Evolutionary conservation across 202 grass and related monocot species (phyloP).

Genomic region (Setaria viridis): DNA sequence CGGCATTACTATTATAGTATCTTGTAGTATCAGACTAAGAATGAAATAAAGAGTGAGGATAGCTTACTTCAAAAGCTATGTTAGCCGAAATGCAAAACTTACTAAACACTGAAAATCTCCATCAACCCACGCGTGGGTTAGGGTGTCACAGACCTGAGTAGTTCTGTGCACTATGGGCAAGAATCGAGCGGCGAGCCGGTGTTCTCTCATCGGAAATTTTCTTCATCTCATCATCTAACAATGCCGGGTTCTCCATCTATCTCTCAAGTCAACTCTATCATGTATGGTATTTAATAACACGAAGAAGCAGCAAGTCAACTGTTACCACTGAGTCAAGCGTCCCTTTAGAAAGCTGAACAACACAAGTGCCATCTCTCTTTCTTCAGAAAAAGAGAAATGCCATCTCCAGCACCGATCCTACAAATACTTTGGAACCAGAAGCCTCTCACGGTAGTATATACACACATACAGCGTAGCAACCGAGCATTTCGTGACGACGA

Average conservation of each 20-base stretch:
- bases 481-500: background rate
- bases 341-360: background rate
- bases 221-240: no score
- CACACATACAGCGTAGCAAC: background rate
- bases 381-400: background rate
- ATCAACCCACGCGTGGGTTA: background rate
- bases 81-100: background rate
- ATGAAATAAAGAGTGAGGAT: background rate
- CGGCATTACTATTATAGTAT: background rate
- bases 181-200: no score
- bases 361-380: background rate
- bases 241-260: no score
- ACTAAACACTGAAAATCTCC: background rate
- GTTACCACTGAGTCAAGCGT: background rate
- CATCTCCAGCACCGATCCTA: constrained; percentile 8
- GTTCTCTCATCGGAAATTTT: no score
- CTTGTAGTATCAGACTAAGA: background rate
- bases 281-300: background rate
- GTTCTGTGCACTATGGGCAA: no score
- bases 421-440: background rate
- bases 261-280: constrained; percentile 19
- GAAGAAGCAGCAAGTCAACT: constrained; percentile 25
- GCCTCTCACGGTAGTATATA: background rate
- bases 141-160: background rate
- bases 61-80: background rate